Evolutionary conservation across 192 early-diverging fungal genomes (phyloP), one percentile per base, ranked within the genome.

Genomic region (Backusella sp.): DNA sequence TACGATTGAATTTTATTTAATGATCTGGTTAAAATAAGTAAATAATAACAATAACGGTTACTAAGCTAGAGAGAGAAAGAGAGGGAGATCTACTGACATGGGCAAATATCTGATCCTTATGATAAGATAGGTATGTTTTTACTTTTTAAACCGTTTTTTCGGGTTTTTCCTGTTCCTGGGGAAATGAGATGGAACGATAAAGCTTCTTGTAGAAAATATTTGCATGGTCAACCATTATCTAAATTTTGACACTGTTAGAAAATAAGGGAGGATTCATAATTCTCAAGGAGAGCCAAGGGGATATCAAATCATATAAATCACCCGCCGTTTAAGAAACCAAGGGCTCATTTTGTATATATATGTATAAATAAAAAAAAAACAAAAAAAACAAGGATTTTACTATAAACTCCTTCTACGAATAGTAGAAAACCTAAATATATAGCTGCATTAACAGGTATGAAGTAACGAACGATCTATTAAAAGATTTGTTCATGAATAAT

Each of bases 311-410:
- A 23, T 62, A 62, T 62, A 62, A 62, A 62, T 26, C 26, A 62
- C 56, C 56, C 56, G 56, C 56, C 56, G 21, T 62, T 62, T 12
- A 62, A 62, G 26, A 62, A 62, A 62, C 23, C 56, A 28, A 62
- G 56, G 56, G 56, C 26, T 62, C 26, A 12, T 62, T 49, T 62
- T 62, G 11, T 62, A 62, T 62, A 62, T 62, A 62, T 62, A 62
- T 62, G 56, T 62, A 28, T 62, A 62, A 62, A 62, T 62, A 62
- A 62, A 49, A 49, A 49, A n/a, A n/a, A 62, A 62, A 62, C 30
- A 62, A 62, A 49, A 49, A 49, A 59, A 59, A 62, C 7, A 21
- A n/a, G 19, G 19, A 9, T 56, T 56, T 56, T 56, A 56, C 53
- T 56, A 56, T n/a, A n/a, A 56, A 21, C 53, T 56, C 53, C 53